Evolutionary conservation across 2,329 filamentous ascomycete species (phyloP).

Genomic region (Reticulascus tulasneorum): DNA sequence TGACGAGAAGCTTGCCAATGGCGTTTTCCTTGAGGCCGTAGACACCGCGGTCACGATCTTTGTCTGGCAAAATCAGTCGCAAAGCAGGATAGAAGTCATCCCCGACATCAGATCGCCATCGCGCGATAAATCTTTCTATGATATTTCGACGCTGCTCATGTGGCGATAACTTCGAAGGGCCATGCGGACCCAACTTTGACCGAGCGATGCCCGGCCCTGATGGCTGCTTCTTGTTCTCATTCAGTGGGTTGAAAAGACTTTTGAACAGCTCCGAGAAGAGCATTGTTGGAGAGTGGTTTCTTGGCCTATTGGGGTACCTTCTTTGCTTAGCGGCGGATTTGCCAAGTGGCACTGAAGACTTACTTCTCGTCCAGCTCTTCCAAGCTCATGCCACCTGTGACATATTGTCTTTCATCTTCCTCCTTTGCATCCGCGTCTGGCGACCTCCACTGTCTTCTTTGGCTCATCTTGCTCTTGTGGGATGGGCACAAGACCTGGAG

Average conservation of each 20-base stretch:
- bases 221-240: constrained; percentile 74
- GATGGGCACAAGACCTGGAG: too few species aligned
- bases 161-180: constrained; percentile 57
- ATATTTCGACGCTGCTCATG: constrained; percentile 77
- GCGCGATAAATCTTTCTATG: constrained; percentile 78
- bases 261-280: constrained; percentile 77
- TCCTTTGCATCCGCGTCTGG: constrained; percentile 37
- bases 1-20: constrained; percentile 87
- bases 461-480: too few species aligned
- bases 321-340: constrained; percentile 7
- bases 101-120: constrained; percentile 86
- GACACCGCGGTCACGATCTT: constrained; percentile 86
- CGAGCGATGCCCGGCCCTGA: constrained; percentile 49
- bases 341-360: background rate
- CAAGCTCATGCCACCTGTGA: constrained; percentile 29
- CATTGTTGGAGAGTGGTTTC: constrained; percentile 74
- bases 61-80: constrained; percentile 85
- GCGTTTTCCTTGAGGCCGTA: constrained; percentile 92
- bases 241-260: constrained; percentile 75
- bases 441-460: constrained; percentile 19
- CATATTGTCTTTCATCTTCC: constrained; percentile 52
- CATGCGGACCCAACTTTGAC: constrained; percentile 57
- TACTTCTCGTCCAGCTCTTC: constrained; percentile 44
- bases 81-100: constrained; percentile 91
- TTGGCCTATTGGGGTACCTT: constrained; percentile 78